These are phyloP conservation scores for Scytalidium sp. DNA, from an alignment of 2,329 filamentous ascomycete genomes.

Conservation along the genomic window DNA sequence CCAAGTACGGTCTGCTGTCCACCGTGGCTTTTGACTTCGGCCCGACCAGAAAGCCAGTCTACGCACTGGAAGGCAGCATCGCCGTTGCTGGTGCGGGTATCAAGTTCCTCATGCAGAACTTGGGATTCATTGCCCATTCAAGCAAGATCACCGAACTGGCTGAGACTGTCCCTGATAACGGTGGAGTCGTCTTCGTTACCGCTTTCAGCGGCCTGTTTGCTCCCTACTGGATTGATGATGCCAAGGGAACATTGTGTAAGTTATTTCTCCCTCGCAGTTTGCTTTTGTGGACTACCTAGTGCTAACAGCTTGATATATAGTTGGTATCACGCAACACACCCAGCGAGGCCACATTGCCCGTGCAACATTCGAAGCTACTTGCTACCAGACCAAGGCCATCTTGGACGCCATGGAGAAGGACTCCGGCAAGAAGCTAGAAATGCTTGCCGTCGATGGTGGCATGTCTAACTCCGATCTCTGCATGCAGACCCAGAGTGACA, in stretches of 20 bases:
- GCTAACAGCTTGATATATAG: slow-evolving; percentile 24
- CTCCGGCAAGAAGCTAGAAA: slow-evolving; percentile 59
- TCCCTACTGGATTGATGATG: slow-evolving; percentile 75
- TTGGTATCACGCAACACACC: slow-evolving; percentile 68
- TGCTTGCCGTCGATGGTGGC: slow-evolving; percentile 67
- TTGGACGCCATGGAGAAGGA: slow-evolving; percentile 71
- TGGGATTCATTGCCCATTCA: slow-evolving; percentile 59
- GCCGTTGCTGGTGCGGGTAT: slow-evolving; percentile 75
- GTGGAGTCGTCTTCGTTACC: slow-evolving; percentile 67
- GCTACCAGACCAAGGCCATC: slow-evolving; percentile 73
- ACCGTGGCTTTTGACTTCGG: slow-evolving; percentile 79
- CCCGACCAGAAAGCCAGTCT: slow-evolving; percentile 59
- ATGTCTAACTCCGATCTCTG: slow-evolving; percentile 71
- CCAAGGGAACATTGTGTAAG: slow-evolving; percentile 65
- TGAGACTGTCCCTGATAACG: slow-evolving; percentile 62
- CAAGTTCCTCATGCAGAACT: slow-evolving; percentile 67
- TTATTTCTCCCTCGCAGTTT: slow-evolving; percentile 6
- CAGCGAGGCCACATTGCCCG: slow-evolving; percentile 68
- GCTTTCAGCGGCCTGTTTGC: slow-evolving; percentile 72
- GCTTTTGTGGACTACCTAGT: slow-evolving; percentile 8
- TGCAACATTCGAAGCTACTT: slow-evolving; percentile 69
- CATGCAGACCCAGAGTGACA: slow-evolving; percentile 79
- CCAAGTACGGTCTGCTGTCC: slow-evolving; percentile 70
- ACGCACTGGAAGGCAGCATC: slow-evolving; percentile 75
- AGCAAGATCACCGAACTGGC: slow-evolving; percentile 64